Evolutionary conservation across 2,329 filamentous ascomycete species (phyloP).

Genomic region (Aspergillus piperis): DNA sequence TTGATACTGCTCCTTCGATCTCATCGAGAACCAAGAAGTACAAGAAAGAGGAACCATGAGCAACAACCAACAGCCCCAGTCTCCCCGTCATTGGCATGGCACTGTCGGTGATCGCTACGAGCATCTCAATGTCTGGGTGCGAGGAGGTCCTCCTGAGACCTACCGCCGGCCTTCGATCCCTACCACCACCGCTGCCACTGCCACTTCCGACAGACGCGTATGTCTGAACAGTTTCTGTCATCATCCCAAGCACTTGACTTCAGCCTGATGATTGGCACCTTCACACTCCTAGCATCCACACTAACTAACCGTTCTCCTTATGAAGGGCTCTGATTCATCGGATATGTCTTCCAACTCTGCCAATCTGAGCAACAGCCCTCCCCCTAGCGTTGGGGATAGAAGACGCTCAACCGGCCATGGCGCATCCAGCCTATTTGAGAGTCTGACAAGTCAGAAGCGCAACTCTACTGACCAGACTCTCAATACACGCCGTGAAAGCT

Average conservation of each 20-base stretch:
- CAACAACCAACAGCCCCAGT: conserved; percentile 20
- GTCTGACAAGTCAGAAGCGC: conserved; percentile 49
- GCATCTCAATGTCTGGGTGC: conserved; percentile 40
- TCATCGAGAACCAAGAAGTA: background rate
- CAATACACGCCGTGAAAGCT: conserved; percentile 43
- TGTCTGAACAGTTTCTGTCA: conserved; percentile 12
- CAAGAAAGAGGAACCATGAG: conserved; percentile 19
- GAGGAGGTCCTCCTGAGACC: conserved; percentile 27
- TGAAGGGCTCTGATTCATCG: conserved; percentile 33
- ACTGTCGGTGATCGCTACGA: conserved; percentile 36
- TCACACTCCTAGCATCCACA: background rate
- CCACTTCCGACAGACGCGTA: conserved; percentile 30
- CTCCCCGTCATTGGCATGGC: conserved; percentile 40
- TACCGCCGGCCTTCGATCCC: conserved; percentile 26
- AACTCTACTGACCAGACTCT: conserved; percentile 39
- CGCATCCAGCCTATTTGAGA: conserved; percentile 26
- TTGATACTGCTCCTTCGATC: background rate
- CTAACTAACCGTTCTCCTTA: background rate
- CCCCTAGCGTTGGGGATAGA: conserved; percentile 26
- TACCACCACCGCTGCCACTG: conserved; percentile 24
- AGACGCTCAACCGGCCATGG: conserved; percentile 32
- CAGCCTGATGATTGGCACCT: background rate
- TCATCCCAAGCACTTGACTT: background rate
- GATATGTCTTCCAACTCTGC: conserved; percentile 27
- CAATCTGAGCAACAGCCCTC: conserved; percentile 16